Percentiles rank a stretch among this genome's conserved stretches.
phyloP scores from a whole-genome alignment of 192 early-diverging fungal genomes.

The Dissophora globulifera region DNA sequence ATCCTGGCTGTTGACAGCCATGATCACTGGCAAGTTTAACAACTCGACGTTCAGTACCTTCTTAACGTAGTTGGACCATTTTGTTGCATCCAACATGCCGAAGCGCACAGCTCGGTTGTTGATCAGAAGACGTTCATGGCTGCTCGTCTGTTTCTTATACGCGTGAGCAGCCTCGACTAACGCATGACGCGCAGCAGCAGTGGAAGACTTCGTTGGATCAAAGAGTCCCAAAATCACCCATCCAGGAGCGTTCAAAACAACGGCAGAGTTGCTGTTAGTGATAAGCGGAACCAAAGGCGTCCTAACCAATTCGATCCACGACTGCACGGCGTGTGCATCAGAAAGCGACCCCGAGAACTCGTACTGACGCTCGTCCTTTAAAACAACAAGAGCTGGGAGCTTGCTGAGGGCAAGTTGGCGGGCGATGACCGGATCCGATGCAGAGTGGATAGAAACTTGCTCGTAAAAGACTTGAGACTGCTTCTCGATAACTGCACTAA shows the following conservation, averaged over 20 bases:
- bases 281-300: constrained; percentile 74
- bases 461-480: constrained; percentile 36
- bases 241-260: constrained; percentile 72
- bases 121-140: constrained; percentile 6
- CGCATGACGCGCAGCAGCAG: constrained; percentile 2
- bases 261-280: constrained; percentile 72
- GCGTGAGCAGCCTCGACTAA: constrained; percentile 46
- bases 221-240: constrained; percentile 74
- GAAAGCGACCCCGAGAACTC: constrained; percentile 30
- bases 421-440: constrained; percentile 35
- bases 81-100: constrained; percentile 70
- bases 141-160: constrained; percentile 26
- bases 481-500: constrained; percentile 23
- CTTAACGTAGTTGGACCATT: constrained; percentile 70
- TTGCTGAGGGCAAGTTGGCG: constrained; percentile 22
- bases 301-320: constrained; percentile 74
- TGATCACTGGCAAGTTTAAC: constrained; percentile 36
- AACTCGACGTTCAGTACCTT: constrained; percentile 57
- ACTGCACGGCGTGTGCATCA: constrained; percentile 56
- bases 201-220: constrained; percentile 51
- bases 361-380: constrained; percentile 68
- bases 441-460: constrained; percentile 52
- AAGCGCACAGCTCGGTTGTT: constrained; percentile 52
- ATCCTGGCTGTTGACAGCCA: constrained; percentile 34
- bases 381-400: constrained; percentile 63